Conservation (phyloP, 257 asterid species). For the Nemophila menziesii region DNA sequence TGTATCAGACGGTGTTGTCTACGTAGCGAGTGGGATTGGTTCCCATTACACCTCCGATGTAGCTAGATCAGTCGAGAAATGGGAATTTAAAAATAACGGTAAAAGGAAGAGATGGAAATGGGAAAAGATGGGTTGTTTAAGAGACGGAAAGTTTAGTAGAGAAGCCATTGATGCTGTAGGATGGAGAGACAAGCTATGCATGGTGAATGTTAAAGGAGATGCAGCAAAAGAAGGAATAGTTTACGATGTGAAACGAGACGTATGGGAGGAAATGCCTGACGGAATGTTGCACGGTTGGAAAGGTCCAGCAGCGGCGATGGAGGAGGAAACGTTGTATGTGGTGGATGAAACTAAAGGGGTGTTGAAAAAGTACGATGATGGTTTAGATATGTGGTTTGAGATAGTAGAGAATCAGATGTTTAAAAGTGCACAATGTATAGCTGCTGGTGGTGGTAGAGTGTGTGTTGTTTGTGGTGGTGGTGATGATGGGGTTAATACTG, state of each 20-base stretch:
- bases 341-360: slow-evolving; percentile 60
- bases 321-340: slow-evolving; percentile 45
- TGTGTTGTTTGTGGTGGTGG: slow-evolving; percentile 42
- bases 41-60: slow-evolving; percentile 39
- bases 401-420: slow-evolving; percentile 26
- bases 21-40: slow-evolving; percentile 78
- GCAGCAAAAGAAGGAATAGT: slow-evolving; percentile 56
- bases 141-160: slow-evolving; percentile 63
- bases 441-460: slow-evolving; percentile 52
- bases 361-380: slow-evolving; percentile 36
- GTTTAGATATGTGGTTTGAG: slow-evolving; percentile 41
- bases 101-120: slow-evolving; percentile 29
- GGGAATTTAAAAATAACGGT: slow-evolving; percentile 26
- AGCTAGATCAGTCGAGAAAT: slow-evolving; percentile 62
- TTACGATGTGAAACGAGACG: slow-evolving; percentile 33
- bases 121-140: slow-evolving; percentile 41
- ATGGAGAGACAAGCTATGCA: slow-evolving; percentile 71
- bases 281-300: slow-evolving; percentile 77
- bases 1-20: slow-evolving; percentile 20
- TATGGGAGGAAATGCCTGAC: slow-evolving; percentile 71
- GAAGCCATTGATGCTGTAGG: slow-evolving; percentile 79
- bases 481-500: slow-evolving; percentile 23
- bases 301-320: slow-evolving; percentile 77
- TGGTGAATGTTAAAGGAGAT: slow-evolving; percentile 73
- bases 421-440: slow-evolving; percentile 44